Evolutionary conservation across 352 stramenopile genomes (phyloP), one percentile per base, ranked within the genome.

Genomic region (Halophytophthora polymorphica): DNA sequence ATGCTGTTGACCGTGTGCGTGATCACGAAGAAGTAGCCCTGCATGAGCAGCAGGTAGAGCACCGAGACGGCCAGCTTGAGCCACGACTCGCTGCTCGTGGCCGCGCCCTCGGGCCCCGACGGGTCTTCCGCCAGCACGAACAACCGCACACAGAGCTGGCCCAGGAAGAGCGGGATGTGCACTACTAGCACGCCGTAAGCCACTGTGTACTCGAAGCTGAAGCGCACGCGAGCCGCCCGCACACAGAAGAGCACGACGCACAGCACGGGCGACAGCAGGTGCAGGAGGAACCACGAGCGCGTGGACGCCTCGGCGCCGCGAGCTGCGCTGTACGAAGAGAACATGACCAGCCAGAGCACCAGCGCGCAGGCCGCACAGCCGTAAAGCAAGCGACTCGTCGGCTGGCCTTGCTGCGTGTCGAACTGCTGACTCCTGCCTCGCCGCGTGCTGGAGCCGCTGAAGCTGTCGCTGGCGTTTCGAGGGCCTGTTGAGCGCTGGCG

Each of bases 21-120:
- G 53, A 94, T 83, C 21, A 89, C 71, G 36, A 88, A 89, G 46
- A 94, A 92, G 49, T 93, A 94, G 29, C 71, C 66, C 57, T 94
- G 84, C 84, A 94, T 92, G 8, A 89, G 46, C 19, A 88, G 50
- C 28, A 94, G 49, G 53, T 84, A 94, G 22, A 92, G 45, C 29
- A 89, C 68, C 13, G 83, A 92, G 39, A 92, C 73, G 21, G 53
- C 73, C 28, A 94, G 64, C 45, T 94, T 91, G 8, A 90, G 64
- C 71, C 73, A 86, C 38, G 76, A 83, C n/a, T 75, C 61, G 18
- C 29, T 58, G 22, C 45, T 65, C 8, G 45, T 62, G 29, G 61
- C 28, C 4, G 61, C 60, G 21, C 58, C 73, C 12, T 69, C 53
- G 0, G 67, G 40, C 14, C 44, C 49, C 4, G 49, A 36, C 5